These are phyloP conservation scores for Usnea hakonensis DNA, from an alignment of 495 filamentous ascomycete genomes.

Conservation along the genomic window DNA sequence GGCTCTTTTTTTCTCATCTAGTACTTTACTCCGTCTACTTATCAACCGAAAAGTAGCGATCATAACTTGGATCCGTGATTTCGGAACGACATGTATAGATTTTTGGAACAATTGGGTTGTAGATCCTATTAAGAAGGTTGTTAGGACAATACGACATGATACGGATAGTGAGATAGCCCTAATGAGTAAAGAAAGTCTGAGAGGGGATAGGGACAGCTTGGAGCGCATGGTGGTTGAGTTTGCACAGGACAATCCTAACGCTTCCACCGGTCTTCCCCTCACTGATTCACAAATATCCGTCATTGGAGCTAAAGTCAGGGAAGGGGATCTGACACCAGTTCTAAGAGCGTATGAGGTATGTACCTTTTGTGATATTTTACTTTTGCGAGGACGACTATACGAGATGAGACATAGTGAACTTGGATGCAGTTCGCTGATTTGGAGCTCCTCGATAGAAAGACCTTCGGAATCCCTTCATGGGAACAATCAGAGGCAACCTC, in stretches of 20 bases:
- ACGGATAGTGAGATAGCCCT: slow-evolving; percentile 85
- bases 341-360: slow-evolving; percentile 70
- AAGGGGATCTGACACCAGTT: slow-evolving; percentile 89
- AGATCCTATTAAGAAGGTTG: slow-evolving; percentile 69
- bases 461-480: slow-evolving; percentile 66
- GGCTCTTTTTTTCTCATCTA: slow-evolving; percentile 63
- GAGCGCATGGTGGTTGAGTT: slow-evolving; percentile 99
- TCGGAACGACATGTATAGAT: slow-evolving; percentile 70
- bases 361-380: too few species aligned
- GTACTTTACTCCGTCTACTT: slow-evolving; percentile 70
- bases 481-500: slow-evolving; percentile 76
- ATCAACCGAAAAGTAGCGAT: slow-evolving; percentile 65
- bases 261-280: slow-evolving; percentile 36
- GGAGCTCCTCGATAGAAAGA: slow-evolving; percentile 42
- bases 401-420: background rate
- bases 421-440: background rate
- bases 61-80: slow-evolving; percentile 62
- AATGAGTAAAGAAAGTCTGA: slow-evolving; percentile 84
- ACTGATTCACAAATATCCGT: slow-evolving; percentile 56
- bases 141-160: slow-evolving; percentile 88
- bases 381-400: background rate
- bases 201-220: slow-evolving; percentile 80
- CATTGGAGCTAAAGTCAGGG: slow-evolving; percentile 68
- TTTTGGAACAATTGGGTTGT: slow-evolving; percentile 97
- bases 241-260: slow-evolving; percentile 63